Evolutionary conservation across 2,329 filamentous ascomycete species (phyloP).

Genomic region (Hortaea werneckii): DNA sequence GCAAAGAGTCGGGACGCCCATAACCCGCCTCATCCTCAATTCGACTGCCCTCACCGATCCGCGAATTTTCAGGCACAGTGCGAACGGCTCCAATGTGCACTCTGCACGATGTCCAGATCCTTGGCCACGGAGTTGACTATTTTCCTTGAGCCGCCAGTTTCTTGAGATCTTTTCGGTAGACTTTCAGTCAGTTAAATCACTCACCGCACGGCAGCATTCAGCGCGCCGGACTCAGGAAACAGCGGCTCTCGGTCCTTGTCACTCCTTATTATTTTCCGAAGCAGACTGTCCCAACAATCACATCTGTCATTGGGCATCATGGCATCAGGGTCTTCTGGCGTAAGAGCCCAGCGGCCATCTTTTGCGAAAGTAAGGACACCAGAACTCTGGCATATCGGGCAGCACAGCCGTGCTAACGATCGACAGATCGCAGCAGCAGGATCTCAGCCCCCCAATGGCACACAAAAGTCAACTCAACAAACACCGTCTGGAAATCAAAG

Average conservation of each 20-base stretch:
- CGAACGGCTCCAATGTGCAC: slow-evolving; percentile 31
- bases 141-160: slow-evolving; percentile 43
- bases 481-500: slow-evolving; percentile 1
- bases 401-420: slow-evolving; percentile 3
- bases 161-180: slow-evolving; percentile 25
- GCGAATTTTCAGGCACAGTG: background rate
- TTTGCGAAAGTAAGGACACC: slow-evolving; percentile 27
- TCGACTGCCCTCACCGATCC: background rate
- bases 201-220: slow-evolving; percentile 22
- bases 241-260: slow-evolving; percentile 24
- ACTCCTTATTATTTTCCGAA: slow-evolving; percentile 7
- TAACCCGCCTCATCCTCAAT: background rate
- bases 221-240: slow-evolving; percentile 26
- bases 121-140: slow-evolving; percentile 36
- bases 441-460: slow-evolving; percentile 18
- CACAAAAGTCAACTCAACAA: background rate
- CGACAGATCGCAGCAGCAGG: slow-evolving; percentile 23
- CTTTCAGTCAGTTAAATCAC: slow-evolving; percentile 12
- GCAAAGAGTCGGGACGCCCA: background rate
- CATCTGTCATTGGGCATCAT: slow-evolving; percentile 18
- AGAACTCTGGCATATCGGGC: background rate
- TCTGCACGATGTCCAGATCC: slow-evolving; percentile 41
- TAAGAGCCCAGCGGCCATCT: slow-evolving; percentile 23
- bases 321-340: slow-evolving; percentile 20
- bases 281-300: background rate